Percentiles rank a stretch among this genome's conserved stretches.
These are phyloP conservation scores for Yamagishiella unicocca DNA, from an alignment of 139 green algal genomes.

Conservation along the genomic window DNA sequence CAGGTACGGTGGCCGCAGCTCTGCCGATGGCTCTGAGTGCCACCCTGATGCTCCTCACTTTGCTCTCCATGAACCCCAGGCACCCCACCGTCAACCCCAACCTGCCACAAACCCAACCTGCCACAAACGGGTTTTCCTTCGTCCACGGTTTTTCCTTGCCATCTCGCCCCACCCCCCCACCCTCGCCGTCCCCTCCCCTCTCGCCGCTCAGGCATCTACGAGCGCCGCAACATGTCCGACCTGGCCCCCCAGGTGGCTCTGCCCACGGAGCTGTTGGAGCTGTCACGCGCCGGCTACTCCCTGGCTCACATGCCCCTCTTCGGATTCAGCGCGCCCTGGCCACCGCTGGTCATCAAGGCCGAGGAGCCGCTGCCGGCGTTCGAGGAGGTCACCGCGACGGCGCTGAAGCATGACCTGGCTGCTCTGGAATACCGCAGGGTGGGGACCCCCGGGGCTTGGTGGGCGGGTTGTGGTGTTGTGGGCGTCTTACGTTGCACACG, in stretches of 20 bases:
- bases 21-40: background rate
- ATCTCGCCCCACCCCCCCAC: background rate
- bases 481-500: too few relatives aligned
- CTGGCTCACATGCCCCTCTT: slow-evolving; percentile 62
- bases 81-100: too few relatives aligned
- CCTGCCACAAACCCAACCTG: too few relatives aligned
- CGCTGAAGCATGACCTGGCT: slow-evolving; percentile 4
- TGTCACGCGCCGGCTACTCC: slow-evolving; percentile 54
- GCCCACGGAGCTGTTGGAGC: slow-evolving; percentile 53
- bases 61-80: too few relatives aligned
- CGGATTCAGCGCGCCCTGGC: slow-evolving; percentile 44
- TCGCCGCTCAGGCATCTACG: slow-evolving; percentile 25
- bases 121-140: too few relatives aligned
- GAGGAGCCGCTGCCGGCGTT: slow-evolving; percentile 21
- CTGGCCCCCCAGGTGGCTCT: slow-evolving; percentile 34
- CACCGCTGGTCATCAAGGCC: background rate
- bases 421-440: slow-evolving; percentile 16
- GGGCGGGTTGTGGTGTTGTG: too few relatives aligned
- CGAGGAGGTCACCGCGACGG: slow-evolving; percentile 9
- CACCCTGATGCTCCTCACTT: background rate
- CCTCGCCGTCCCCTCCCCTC: background rate
- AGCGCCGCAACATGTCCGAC: slow-evolving; percentile 43
- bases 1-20: background rate
- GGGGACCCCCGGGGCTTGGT: too few relatives aligned
- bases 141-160: too few relatives aligned